Conservation (phyloP, 345 rosid species). For the Barbarea vulgaris region DNA sequence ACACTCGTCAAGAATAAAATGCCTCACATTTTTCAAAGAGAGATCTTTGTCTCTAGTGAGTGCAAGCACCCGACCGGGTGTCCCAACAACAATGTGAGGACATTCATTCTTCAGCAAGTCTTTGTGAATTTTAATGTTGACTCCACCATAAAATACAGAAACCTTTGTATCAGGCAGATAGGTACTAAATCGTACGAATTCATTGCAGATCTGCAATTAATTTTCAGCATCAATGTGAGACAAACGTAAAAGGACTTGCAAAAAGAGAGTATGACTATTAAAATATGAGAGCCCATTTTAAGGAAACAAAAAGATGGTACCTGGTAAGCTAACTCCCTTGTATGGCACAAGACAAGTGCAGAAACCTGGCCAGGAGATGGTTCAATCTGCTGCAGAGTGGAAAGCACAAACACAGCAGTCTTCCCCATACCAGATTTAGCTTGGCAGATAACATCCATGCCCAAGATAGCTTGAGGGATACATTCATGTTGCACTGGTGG, state of each 20-base stretch:
- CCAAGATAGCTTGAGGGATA: constrained; percentile 98
- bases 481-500: constrained; percentile 99
- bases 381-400: constrained; percentile 90
- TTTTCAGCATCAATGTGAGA: not conserved
- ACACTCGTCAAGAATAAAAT: constrained; percentile 98
- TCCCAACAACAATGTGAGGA: constrained; percentile 98
- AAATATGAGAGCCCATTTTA: not conserved
- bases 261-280: not conserved
- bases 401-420: constrained; percentile 94
- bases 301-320: constrained; percentile 27
- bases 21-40: constrained; percentile 97
- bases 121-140: constrained; percentile 84
- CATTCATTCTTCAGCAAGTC: constrained; percentile 96
- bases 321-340: constrained; percentile 95
- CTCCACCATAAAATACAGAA: constrained; percentile 97
- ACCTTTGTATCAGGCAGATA: constrained; percentile 88
- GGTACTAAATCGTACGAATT: constrained; percentile 95
- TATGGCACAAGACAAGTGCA: constrained; percentile 91
- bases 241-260: not conserved
- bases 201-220: constrained; percentile 78
- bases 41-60: constrained; percentile 92
- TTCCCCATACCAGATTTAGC: constrained; percentile 99
- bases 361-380: constrained; percentile 89
- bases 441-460: constrained; percentile 99
- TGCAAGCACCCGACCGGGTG: constrained; percentile 94